Evolutionary conservation across 2,329 filamentous ascomycete species (phyloP).

Genomic region (Xylaria sp.): DNA sequence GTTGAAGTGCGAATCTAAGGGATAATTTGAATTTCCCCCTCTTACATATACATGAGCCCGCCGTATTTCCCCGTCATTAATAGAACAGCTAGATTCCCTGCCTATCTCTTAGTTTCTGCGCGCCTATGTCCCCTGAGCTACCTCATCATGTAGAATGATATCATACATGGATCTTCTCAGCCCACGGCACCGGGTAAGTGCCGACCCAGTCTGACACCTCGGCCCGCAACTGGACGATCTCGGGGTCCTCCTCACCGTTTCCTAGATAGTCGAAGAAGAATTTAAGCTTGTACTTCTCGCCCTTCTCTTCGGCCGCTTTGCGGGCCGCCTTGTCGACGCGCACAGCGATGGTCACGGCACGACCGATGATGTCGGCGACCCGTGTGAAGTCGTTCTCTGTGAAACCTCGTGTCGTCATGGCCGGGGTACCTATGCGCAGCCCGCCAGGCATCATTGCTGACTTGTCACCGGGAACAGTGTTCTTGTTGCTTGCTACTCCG

Average conservation of each 20-base stretch:
- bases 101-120: background rate
- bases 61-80: background rate
- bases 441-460: slow-evolving; percentile 94
- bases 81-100: no score
- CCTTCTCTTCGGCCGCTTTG: slow-evolving; percentile 73
- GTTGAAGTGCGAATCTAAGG: slow-evolving; percentile 35
- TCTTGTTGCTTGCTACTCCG: slow-evolving; percentile 98
- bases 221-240: slow-evolving; percentile 76
- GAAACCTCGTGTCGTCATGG: slow-evolving; percentile 98
- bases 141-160: background rate
- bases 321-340: slow-evolving; percentile 78
- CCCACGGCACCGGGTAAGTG: slow-evolving; percentile 78
- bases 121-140: background rate
- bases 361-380: slow-evolving; percentile 86
- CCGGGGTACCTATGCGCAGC: slow-evolving; percentile 91
- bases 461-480: slow-evolving; percentile 95
- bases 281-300: slow-evolving; percentile 74
- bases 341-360: slow-evolving; percentile 81
- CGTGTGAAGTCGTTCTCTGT: slow-evolving; percentile 86
- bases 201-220: slow-evolving; percentile 84
- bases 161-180: slow-evolving; percentile 47
- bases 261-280: slow-evolving; percentile 75
- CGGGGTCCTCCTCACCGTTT: slow-evolving; percentile 72
- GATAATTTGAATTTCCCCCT: background rate
- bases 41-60: background rate